Base-by-base conservation (phyloP, 192 early-diverging fungal species). In the Entophlyctis luteolus region DNA sequence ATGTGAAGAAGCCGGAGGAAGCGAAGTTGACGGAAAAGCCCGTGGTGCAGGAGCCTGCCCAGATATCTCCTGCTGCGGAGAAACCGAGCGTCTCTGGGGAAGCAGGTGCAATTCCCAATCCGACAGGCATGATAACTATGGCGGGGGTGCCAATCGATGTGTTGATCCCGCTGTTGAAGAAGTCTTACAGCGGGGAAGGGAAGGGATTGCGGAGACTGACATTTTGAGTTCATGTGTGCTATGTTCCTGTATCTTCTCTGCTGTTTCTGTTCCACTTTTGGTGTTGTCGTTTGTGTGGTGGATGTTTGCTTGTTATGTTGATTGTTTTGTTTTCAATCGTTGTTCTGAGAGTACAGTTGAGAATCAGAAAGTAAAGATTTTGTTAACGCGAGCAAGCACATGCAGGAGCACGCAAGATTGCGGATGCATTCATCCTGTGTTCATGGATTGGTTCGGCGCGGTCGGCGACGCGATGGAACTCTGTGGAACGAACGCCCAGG, bases 141-240 rank as follows among this genome's bases (percentile, higher is more conserved):
- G 77, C 53, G 34, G 77, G 77, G 1, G 59, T 79, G 33, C 77
- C 77, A 31, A 57, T 79, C n/a, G 77, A 79, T 55, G 72, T 75
- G 18, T 55, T 78, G 32, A 59, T 78, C 31, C 77, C 72, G 34
- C 34, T 78, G 59, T 54, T 78, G 52, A 78, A 78, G 48, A 72
- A 77, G 68, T 62, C 56, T 23, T 76, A 73, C 36, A 55, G 36
- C 4, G 70, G 71, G 57, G 69, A 72, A 54, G 28, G 29, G 4
- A 67, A 67, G 65, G 23, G 12, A 18, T 29, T 55, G 14, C 27
- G 68, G 8, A 57, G 67, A 53, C 49, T 73, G 67, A 59, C 62
- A 0, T 22, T 72, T 31, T 69, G 62, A 31, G 25, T 67, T 42
- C 54, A 50, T 2, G 23, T 67, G 28, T 50, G 52, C 27, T 18